These are phyloP conservation scores for Craspedostauros australis DNA, from an alignment of 108 stramenopile species.

Conservation along the genomic window DNA sequence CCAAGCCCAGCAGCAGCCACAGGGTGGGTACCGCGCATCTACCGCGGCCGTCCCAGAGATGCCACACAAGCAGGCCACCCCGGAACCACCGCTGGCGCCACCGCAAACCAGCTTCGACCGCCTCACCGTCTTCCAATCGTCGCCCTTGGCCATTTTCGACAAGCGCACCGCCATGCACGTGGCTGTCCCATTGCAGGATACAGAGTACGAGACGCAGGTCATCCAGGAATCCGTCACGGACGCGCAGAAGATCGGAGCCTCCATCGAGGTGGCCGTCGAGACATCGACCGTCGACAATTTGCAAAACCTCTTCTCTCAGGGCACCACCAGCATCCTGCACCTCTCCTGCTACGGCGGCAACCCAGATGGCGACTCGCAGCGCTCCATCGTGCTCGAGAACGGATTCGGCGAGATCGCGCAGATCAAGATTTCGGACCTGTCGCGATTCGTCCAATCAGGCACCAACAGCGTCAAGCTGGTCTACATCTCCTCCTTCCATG, in stretches of 20 bases:
- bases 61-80: no score
- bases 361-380: conserved; percentile 30
- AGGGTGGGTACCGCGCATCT: no score
- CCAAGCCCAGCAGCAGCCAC: no score
- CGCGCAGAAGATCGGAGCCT: conserved; percentile 15
- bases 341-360: conserved; percentile 33
- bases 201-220: conserved; percentile 11
- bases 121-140: conserved; percentile 21
- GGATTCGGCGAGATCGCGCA: conserved; percentile 42
- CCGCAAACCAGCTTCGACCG: conserved; percentile 14
- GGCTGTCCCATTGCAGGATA: conserved; percentile 26
- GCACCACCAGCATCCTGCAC: conserved; percentile 21
- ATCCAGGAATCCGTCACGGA: conserved; percentile 7
- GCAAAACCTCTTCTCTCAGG: conserved; percentile 6
- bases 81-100: no score
- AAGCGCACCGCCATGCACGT: conserved; percentile 4
- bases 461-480: conserved; percentile 45
- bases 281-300: conserved; percentile 11
- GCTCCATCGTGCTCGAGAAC: conserved; percentile 60
- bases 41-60: conserved; percentile 6
- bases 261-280: conserved; percentile 16
- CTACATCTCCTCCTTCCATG: conserved; percentile 81
- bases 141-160: conserved; percentile 17
- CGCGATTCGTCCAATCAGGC: conserved; percentile 17
- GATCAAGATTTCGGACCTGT: conserved; percentile 26